Base-by-base conservation (phyloP, 2,329 filamentous ascomycete species). In the Salinomyces thailandicus region DNA sequence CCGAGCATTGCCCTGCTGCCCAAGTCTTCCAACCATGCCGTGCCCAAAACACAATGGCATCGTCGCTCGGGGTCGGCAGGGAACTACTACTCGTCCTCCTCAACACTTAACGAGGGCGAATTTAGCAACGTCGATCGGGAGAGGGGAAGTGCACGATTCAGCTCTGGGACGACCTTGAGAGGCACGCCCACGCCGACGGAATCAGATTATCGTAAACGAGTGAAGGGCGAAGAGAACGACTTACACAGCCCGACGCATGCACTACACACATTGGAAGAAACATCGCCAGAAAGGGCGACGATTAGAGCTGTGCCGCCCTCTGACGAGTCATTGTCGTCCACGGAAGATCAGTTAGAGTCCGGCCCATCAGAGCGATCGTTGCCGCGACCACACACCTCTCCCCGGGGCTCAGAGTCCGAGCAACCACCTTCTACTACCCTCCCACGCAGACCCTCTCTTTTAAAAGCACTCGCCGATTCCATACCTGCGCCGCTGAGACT, bases 231-330 rank as follows among this genome's bases (percentile, higher is more conserved):
- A 18, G 40, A 39, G 33, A 14, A 16, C 29, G 29, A 38, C 9
- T 28, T 32, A 33, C 36, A 42, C 22, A 44, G 46, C 15, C 43
- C 46, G 32, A 42, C 44, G 19, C 41, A 46, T 33, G 43, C 46
- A 38, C 47, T 54, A 28, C 42, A 54, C 38, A 51, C 51, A 31
- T 42, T 54, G 38, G 39, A 46, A 38, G 53, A 56, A 47, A 38
- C 44, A 26, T 53, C 53, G 27, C 48, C 44, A 22, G 46, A 49
- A 28, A 38, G 33, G 12, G 28, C 46, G 34, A 48, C 45, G 13
- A 20, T 46, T 19, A 40, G 36, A 35, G 41, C 38, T 18, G 36
- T 41, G 22, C 42, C 37, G 18, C 35, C 37, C 2, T 39, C 35
- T 11, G 26, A 18, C 31, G 18, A 31, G 13, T 39, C 36, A 17